phyloP scores from a whole-genome alignment of 2,329 filamentous ascomycete species.

The Colletotrichum gloeosporioides region DNA sequence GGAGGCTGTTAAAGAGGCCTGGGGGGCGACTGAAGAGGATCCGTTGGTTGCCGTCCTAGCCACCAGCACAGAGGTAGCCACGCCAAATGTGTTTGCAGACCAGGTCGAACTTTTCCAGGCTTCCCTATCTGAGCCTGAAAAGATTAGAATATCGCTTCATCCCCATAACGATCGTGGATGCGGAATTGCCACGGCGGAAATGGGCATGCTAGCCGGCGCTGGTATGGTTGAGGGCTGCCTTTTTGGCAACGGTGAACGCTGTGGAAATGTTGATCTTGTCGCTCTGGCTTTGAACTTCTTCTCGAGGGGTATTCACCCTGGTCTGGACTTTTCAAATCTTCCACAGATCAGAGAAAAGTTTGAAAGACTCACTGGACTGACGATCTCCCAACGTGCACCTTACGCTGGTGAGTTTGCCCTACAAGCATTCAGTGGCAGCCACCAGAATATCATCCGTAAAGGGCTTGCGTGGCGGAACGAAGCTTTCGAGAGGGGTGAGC shows the following conservation, averaged over 20 bases:
- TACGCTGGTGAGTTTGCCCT: constrained; percentile 3
- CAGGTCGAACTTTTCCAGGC: not conserved
- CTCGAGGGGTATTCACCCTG: not conserved
- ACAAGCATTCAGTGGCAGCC: not conserved
- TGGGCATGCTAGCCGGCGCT: not conserved
- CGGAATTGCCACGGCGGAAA: not conserved
- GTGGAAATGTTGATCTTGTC: not conserved
- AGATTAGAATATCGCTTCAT: not conserved
- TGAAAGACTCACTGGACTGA: not conserved
- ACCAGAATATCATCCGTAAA: constrained; percentile 4
- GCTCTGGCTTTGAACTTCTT: not conserved
- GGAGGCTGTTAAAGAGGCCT: constrained; percentile 1
- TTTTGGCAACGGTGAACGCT: constrained; percentile 1
- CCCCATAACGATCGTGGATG: not conserved
- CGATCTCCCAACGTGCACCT: not conserved
- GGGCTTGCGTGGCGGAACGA: not conserved
- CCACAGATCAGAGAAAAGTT: not conserved
- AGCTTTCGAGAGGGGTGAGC: not conserved
- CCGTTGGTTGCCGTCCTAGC: not conserved
- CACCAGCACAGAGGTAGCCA: not conserved
- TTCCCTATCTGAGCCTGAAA: not conserved
- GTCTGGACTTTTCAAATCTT: not conserved
- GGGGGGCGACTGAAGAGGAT: not conserved
- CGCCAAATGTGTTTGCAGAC: constrained; percentile 1
- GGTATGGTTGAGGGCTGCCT: constrained; percentile 1